Conservation (phyloP, 1,284 basidiomycete genomes). For the Ganoderma lingzhi region DNA sequence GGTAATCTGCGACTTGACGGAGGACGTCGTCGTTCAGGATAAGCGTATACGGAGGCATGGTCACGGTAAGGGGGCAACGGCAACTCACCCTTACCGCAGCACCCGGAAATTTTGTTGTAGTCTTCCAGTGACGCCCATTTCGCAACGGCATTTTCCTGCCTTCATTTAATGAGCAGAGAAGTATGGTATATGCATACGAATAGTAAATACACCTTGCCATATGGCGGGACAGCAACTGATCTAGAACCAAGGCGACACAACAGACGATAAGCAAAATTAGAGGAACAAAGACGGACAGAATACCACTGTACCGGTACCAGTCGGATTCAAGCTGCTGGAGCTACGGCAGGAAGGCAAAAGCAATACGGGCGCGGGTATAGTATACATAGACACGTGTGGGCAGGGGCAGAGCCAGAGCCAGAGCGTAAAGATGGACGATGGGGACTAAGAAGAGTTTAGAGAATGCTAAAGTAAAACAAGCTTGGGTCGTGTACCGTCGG, state of each 20-base stretch:
- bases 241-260: neutral
- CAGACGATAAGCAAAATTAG: neutral
- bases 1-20: conserved; percentile 1
- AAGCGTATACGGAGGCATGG: neutral
- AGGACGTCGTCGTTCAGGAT: conserved; percentile 19
- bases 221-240: neutral
- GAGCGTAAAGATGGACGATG: neutral
- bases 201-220: neutral
- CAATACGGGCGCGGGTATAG: neutral
- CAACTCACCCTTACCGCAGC: neutral
- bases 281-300: neutral
- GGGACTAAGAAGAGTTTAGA: neutral
- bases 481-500: neutral
- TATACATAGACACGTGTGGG: neutral
- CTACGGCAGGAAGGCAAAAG: neutral
- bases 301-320: neutral
- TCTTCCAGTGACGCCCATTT: neutral
- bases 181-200: neutral
- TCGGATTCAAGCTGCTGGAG: neutral
- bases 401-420: neutral
- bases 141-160: neutral
- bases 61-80: neutral
- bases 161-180: neutral
- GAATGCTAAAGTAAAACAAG: neutral
- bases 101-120: neutral